A percentile compares a stretch with the other conserved stretches of the same genome.
These are phyloP conservation scores for Musa troglodytarum DNA, from an alignment of 176 grass and related monocot species.

Conservation along the genomic window DNA sequence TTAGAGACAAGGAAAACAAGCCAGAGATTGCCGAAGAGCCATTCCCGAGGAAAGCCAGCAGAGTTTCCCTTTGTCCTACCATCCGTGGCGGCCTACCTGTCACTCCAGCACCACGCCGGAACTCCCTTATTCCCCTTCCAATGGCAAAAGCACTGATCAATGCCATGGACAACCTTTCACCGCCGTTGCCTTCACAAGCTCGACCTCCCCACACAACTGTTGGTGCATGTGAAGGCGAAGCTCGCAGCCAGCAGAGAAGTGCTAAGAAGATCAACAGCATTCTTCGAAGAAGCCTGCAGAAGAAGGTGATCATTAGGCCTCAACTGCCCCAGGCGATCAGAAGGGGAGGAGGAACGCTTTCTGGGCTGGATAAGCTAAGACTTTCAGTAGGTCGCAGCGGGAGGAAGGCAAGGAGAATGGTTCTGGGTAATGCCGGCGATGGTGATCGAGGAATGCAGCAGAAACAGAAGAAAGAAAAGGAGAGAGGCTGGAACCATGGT, in stretches of 20 bases:
- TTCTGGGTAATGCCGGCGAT: not conserved
- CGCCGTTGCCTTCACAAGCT: not conserved
- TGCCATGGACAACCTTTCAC: conserved; percentile 26
- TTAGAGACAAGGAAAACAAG: conserved; percentile 74
- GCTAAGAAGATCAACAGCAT: conserved; percentile 67
- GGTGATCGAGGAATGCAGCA: conserved; percentile 2
- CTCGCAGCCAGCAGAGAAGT: conserved; percentile 17
- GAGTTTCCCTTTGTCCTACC: conserved; percentile 44
- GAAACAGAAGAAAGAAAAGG: conserved; percentile 37
- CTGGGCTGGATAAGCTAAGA: conserved; percentile 20
- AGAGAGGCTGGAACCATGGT: conserved; percentile 61
- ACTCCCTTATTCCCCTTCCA: conserved; percentile 45
- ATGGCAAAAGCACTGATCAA: conserved; percentile 28
- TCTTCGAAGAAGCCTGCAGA: conserved; percentile 79
- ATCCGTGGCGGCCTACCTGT: conserved; percentile 17
- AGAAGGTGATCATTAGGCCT: conserved; percentile 80
- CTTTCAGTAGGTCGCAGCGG: conserved; percentile 17
- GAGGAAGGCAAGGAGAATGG: conserved; percentile 32
- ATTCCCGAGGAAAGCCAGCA: conserved; percentile 22
- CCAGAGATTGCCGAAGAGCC: conserved; percentile 27
- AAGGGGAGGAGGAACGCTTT: conserved; percentile 18
- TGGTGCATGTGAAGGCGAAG: not conserved
- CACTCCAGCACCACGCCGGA: conserved; percentile 22
- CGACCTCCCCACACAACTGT: conserved; percentile 24
- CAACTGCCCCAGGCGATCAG: conserved; percentile 28